Base-by-base conservation (phyloP, 2,329 filamentous ascomycete species). In the Colletotrichum limetticola region DNA sequence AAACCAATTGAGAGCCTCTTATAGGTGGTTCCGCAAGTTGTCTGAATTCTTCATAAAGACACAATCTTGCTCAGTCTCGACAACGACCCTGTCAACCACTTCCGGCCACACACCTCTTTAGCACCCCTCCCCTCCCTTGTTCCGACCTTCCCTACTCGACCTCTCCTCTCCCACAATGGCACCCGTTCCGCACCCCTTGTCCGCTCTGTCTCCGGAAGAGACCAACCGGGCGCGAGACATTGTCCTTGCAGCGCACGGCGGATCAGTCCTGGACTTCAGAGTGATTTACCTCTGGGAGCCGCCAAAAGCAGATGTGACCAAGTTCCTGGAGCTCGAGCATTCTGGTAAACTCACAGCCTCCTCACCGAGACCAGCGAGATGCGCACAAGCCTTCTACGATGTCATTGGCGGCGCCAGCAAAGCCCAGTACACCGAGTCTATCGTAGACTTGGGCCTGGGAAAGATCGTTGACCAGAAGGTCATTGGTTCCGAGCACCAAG, bases 261-360 rank as follows among this genome's bases (percentile, higher is more conserved):
- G 77, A 3, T 71, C 79, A 0, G 79, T 75, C 2, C 71, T 79
- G 5, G 78, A 81, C 62, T 88, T 87, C 75, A 82, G 85, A 6
- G 82, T 84, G 53, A 85, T 88, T 72, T 85, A 84, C 0, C 80
- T 88, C 6, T 77, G 76, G 30, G 86, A 88, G 71, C 86, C 86
- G 0, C 79, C 80, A 1, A 89, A 88, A 76, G 74, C 77, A 9
- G 79, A 82, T 22, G 80, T 87, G 77, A 66, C 84, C 11, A 72
- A 68, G 1, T 88, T 82, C 62, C 79, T 88, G 0, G 82, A 85
- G 14, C 75, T 74, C 3, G 85, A 87, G 68, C 83, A 85, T 69
- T 77, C 78, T 3, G 79, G 78, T 0, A 67, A 78, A 5, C 63
- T 83, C 26, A 78, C 68, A n/a, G 26, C 71, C 1, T 49, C 66